Base-by-base conservation (phyloP, 257 asterid genomes). In the Salvia splendens region DNA sequence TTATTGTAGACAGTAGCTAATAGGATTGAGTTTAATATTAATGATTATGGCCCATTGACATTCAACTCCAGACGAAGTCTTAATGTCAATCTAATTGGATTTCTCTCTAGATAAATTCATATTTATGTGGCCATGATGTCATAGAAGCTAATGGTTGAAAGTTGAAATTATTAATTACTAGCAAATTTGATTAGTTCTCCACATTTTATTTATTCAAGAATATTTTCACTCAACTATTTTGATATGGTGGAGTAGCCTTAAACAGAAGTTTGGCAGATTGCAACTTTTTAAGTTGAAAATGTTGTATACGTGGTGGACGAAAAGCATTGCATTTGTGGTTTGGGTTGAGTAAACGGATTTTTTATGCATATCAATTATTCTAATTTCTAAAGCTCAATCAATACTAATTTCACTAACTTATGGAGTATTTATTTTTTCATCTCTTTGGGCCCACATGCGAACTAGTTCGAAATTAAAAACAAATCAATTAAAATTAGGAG, bases 311-410 rank as follows among this genome's bases (percentile, higher is more conserved):
- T 35, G 30, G 43, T 35, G 30, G 47, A n/a, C 46, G n/a, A 55
- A 55, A 35, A 33, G 36, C 17, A 36, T 59, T 15, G 48, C 65
- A 59, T 9, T 15, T 38, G n/a, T 42, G 52, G 52, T 41, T 42
- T 61, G 51, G 40, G 30, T 43, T 11, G 12, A 61, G 42, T 28
- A 41, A 61, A 61, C 66, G 66, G 6, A 46, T n/a, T 61, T 9
- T 5, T 41, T 61, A 11, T 8, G 30, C 30, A 8, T 8, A 47
- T 49, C 36, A 15, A 45, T 47, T 32, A 33, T 64, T 64, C 56
- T 24, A 46, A 63, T 24, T 24, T 24, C 30, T 24, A 24, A 24
- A 5, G 4, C n/a, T 58, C 64, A 15, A 58, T 32, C 38, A 10
- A 45, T 43, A 16, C 10, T 40, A 40, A 5, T 58, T n/a, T 0